These are phyloP conservation scores for Globisporangium heterothallicum DNA, from an alignment of 352 stramenopile species.

Conservation along the genomic window DNA sequence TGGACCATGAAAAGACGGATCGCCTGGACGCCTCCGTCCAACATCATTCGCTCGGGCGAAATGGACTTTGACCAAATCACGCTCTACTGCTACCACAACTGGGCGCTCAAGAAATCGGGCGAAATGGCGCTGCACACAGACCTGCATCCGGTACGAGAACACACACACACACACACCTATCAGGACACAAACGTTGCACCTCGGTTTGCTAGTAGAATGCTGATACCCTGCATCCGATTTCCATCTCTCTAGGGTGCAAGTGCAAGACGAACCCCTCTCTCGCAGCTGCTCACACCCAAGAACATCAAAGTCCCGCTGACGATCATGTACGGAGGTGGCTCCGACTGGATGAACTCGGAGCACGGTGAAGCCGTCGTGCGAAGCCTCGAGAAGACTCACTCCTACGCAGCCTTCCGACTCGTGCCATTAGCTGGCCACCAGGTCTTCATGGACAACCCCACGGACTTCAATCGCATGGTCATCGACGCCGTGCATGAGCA, in stretches of 20 bases:
- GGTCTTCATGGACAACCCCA: conserved; percentile 84
- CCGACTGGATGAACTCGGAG: conserved; percentile 78
- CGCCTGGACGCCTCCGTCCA: conserved; percentile 54
- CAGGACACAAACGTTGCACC: too few relatives aligned
- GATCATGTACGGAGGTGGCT: conserved; percentile 71
- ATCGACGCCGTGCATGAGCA: conserved; percentile 63
- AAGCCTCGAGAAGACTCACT: conserved; percentile 46
- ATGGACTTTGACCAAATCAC: conserved; percentile 67
- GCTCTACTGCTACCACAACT: conserved; percentile 81
- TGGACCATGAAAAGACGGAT: conserved; percentile 56
- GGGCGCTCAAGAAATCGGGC: conserved; percentile 60
- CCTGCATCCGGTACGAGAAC: conserved; percentile 43
- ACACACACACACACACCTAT: neutral
- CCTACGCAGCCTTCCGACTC: conserved; percentile 63
- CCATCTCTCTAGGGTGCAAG: conserved; percentile 31
- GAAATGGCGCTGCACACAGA: conserved; percentile 77
- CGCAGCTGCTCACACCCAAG: conserved; percentile 41
- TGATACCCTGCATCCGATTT: too few relatives aligned
- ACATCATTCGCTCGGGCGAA: conserved; percentile 70
- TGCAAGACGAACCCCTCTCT: conserved; percentile 41
- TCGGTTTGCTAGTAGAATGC: too few relatives aligned
- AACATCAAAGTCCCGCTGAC: conserved; percentile 65
- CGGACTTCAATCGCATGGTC: conserved; percentile 69
- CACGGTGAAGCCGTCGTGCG: conserved; percentile 54
- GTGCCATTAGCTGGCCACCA: conserved; percentile 68